Evolutionary conservation across 2,329 filamentous ascomycete genomes (phyloP).

Genomic region (Ascochyta clinopodiicola): DNA sequence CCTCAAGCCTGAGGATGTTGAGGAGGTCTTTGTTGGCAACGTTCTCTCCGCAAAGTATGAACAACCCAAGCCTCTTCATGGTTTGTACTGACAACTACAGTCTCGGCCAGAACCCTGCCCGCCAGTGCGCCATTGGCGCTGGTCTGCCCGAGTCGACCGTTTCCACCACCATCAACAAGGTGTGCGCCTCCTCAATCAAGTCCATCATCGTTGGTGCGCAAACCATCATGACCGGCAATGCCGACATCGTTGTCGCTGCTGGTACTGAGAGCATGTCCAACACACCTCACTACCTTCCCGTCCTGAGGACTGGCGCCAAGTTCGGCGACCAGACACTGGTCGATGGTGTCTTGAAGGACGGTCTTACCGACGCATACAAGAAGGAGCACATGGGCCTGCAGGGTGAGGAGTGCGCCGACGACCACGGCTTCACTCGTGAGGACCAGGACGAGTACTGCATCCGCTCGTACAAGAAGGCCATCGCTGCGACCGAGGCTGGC

Average conservation of each 20-base stretch:
- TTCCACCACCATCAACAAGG: conserved; percentile 97
- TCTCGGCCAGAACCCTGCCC: conserved; percentile 93
- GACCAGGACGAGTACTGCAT: conserved; percentile 97
- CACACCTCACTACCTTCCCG: conserved; percentile 91
- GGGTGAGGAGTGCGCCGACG: conserved; percentile 87
- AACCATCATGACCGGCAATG: conserved; percentile 96
- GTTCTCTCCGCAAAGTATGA: conserved; percentile 91
- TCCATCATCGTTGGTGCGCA: conserved; percentile 93
- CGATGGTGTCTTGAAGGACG: conserved; percentile 93
- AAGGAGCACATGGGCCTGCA: conserved; percentile 96
- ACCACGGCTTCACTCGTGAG: conserved; percentile 81
- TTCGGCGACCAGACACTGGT: conserved; percentile 90
- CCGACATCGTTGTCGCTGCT: conserved; percentile 89
- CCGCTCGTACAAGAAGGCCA: conserved; percentile 90
- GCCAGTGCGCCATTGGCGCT: conserved; percentile 89
- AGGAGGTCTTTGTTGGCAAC: conserved; percentile 98
- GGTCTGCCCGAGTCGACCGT: conserved; percentile 81
- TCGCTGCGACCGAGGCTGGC: conserved; percentile 81
- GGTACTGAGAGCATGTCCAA: conserved; percentile 99
- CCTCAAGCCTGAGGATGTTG: conserved; percentile 86
- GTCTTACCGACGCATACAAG: conserved; percentile 92
- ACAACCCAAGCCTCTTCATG: not conserved
- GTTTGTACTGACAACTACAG: conserved; percentile 56
- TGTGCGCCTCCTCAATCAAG: conserved; percentile 95
- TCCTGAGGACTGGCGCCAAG: conserved; percentile 84